Conservation (phyloP, 805 yeast species). For the Cyberlindnera galapagoensis region DNA sequence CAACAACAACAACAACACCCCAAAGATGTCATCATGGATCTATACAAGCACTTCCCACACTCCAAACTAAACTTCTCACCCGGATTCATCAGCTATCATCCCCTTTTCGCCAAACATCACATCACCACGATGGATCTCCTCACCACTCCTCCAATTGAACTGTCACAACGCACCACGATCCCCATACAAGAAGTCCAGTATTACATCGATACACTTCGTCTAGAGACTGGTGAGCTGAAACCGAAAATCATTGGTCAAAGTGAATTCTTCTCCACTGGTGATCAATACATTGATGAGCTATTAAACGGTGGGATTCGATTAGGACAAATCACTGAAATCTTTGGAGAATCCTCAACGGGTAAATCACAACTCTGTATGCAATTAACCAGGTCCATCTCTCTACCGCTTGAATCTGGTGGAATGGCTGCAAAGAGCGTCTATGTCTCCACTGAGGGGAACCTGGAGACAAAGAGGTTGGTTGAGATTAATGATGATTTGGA, state of each 20-base stretch:
- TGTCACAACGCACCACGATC: slow-evolving; percentile 8
- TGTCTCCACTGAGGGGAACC: slow-evolving; percentile 70
- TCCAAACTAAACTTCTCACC: slow-evolving; percentile 30
- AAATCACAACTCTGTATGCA: slow-evolving; percentile 78
- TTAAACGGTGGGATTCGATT: slow-evolving; percentile 53
- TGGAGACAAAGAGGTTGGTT: slow-evolving; percentile 61
- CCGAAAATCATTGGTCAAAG: slow-evolving; percentile 13
- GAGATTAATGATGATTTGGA: slow-evolving; percentile 35
- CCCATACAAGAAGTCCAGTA: slow-evolving; percentile 7
- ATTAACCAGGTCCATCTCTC: slow-evolving; percentile 52
- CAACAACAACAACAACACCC: no score
- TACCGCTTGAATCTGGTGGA: slow-evolving; percentile 42
- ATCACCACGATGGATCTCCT: slow-evolving; percentile 37
- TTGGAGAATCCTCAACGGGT: slow-evolving; percentile 82
- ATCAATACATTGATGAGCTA: slow-evolving; percentile 38
- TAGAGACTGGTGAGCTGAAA: not conserved
- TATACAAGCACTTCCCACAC: slow-evolving; percentile 34
- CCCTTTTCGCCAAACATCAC: slow-evolving; percentile 23
- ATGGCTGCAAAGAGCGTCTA: slow-evolving; percentile 49
- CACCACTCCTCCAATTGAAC: slow-evolving; percentile 26
- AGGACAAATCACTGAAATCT: slow-evolving; percentile 61
- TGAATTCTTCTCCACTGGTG: slow-evolving; percentile 45
- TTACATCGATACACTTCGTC: slow-evolving; percentile 2
- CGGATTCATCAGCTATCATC: slow-evolving; percentile 25
- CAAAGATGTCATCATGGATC: no score